Evolutionary conservation across 805 yeast genomes (phyloP).

Genomic region (Wickerhamomyces bovis): DNA sequence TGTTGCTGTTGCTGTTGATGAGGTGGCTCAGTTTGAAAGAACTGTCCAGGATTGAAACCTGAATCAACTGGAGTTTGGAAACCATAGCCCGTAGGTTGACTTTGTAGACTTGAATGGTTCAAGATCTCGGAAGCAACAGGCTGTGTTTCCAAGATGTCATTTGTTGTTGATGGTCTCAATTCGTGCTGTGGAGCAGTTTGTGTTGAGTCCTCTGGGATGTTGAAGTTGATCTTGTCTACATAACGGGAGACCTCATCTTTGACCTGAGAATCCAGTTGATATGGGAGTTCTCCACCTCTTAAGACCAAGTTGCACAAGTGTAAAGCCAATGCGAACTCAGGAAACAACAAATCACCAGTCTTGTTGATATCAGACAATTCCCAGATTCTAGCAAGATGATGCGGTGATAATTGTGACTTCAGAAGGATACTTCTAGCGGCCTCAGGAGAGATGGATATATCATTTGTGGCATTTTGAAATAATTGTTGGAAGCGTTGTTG

Average conservation of each 20-base stretch:
- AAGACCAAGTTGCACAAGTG: conserved; percentile 75
- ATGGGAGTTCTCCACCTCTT: conserved; percentile 75
- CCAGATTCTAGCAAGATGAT: conserved; percentile 83
- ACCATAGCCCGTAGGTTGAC: conserved; percentile 34
- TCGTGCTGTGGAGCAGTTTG: background rate
- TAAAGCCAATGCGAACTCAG: conserved; percentile 90
- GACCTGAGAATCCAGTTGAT: conserved; percentile 61
- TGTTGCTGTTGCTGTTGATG: conserved; percentile 8
- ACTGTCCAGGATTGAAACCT: background rate
- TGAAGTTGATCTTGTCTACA: conserved; percentile 81
- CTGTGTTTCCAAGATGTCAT: conserved; percentile 22
- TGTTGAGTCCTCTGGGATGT: conserved; percentile 48
- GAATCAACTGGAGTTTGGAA: conserved; percentile 14
- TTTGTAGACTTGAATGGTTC: conserved; percentile 20
- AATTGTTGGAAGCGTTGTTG: conserved; percentile 80
- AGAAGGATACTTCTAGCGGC: conserved; percentile 73
- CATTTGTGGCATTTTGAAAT: conserved; percentile 70
- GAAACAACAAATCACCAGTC: conserved; percentile 81
- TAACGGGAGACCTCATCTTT: conserved; percentile 77
- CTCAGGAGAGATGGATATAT: conserved; percentile 54
- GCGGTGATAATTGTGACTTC: conserved; percentile 72
- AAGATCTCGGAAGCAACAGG: conserved; percentile 25
- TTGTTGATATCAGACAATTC: conserved; percentile 79
- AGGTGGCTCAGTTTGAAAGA: conserved; percentile 2
- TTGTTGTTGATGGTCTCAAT: conserved; percentile 7